A percentile compares a stretch with the other conserved stretches of the same genome.
These are phyloP conservation scores for Alopecurus myosuroides DNA, from an alignment of 176 grass and related monocot genomes.

Conservation along the genomic window DNA sequence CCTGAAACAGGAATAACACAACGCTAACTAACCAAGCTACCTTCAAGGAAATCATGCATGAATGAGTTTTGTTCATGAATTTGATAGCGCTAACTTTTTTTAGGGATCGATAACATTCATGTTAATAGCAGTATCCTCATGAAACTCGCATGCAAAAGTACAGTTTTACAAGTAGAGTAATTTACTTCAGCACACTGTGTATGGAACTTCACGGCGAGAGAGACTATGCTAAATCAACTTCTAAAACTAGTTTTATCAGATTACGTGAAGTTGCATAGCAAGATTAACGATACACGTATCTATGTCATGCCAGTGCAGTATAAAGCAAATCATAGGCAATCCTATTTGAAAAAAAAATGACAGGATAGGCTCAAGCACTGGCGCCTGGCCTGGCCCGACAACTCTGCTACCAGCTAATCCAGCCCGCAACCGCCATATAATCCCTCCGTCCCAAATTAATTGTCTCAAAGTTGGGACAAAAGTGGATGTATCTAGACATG, in stretches of 20 bases:
- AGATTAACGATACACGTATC: neutral
- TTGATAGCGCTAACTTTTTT: neutral
- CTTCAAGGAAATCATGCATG: neutral
- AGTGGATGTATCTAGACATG: no score
- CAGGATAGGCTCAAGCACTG: neutral
- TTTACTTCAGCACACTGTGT: neutral
- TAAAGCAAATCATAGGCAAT: neutral
- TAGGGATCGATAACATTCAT: neutral
- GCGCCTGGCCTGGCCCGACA: neutral
- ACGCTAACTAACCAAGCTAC: neutral
- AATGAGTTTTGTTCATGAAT: neutral
- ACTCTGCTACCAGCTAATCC: neutral
- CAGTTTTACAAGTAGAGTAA: neutral
- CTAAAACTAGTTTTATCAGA: neutral
- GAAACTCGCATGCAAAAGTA: neutral
- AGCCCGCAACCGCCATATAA: neutral
- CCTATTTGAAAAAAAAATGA: neutral
- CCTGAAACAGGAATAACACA: slow-evolving; percentile 44
- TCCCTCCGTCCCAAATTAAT: no score
- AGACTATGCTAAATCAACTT: neutral
- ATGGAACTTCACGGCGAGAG: neutral
- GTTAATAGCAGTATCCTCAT: neutral
- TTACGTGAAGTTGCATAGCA: neutral
- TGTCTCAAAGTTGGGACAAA: no score
- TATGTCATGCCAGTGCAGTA: neutral